A percentile compares a stretch with the other conserved stretches of the same genome.
phyloP scores from a whole-genome alignment of 192 early-diverging fungal genomes.

The Linnemannia schmuckeri region DNA sequence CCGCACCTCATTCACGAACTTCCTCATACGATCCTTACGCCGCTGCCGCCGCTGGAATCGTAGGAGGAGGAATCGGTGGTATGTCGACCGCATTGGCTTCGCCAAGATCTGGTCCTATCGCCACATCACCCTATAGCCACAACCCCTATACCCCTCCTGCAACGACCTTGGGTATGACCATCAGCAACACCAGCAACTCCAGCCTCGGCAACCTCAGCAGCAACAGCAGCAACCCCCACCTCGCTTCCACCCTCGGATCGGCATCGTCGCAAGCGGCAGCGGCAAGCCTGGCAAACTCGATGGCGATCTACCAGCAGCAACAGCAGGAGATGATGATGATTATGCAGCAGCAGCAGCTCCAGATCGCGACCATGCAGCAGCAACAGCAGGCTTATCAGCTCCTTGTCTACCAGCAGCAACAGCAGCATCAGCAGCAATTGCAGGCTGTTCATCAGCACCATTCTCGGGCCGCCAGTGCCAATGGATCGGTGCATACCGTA shows the following conservation, averaged over 20 bases:
- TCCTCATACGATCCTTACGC: not conserved
- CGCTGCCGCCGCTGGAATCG: not conserved
- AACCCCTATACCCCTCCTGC: not conserved
- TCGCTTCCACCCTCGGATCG: not conserved
- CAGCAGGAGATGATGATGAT: conserved; percentile 54
- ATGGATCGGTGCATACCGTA: not conserved
- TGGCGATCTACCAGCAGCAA: conserved; percentile 53
- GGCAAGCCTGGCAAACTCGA: conserved; percentile 23
- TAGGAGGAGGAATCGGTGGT: not conserved
- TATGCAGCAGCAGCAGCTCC: conserved; percentile 54
- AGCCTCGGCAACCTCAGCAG: not conserved
- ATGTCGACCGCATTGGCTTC: not conserved
- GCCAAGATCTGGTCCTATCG: not conserved
- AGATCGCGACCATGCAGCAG: conserved; percentile 55
- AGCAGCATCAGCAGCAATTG: conserved; percentile 47
- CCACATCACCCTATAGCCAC: not conserved
- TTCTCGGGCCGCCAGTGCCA: conserved; percentile 10
- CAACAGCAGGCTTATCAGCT: conserved; percentile 51
- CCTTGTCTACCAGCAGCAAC: conserved; percentile 40
- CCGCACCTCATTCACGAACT: not conserved
- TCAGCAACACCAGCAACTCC: conserved; percentile 18
- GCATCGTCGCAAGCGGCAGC: not conserved
- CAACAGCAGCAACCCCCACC: not conserved
- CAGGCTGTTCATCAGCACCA: conserved; percentile 31
- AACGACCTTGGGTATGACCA: not conserved